phyloP scores from a whole-genome alignment of 257 asterid genomes.

The Primulina eburnea region DNA sequence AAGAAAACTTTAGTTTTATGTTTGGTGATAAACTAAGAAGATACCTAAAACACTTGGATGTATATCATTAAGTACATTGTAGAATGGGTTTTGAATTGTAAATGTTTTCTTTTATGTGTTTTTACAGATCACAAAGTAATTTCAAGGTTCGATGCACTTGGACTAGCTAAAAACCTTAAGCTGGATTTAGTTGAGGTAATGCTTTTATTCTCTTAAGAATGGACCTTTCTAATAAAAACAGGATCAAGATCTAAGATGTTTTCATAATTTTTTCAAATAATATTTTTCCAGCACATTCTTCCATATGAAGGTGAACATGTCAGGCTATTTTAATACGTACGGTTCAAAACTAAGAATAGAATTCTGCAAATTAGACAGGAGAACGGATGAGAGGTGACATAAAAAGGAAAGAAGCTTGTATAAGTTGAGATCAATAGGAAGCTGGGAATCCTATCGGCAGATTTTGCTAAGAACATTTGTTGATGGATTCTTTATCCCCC shows the following conservation, averaged over 20 bases:
- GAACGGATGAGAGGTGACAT: background rate
- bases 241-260: slow-evolving; percentile 10
- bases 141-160: slow-evolving; percentile 52
- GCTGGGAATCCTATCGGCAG: background rate
- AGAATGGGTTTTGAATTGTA: background rate
- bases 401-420: slow-evolving; percentile 4
- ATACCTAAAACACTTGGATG: background rate
- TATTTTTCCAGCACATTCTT: background rate
- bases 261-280: background rate
- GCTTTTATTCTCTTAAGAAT: slow-evolving; percentile 1
- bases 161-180: slow-evolving; percentile 47
- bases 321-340: background rate
- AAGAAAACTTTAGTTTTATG: slow-evolving; percentile 8
- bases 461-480: background rate
- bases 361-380: background rate
- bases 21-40: background rate
- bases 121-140: slow-evolving; percentile 59
- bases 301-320: background rate
- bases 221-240: background rate
- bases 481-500: background rate
- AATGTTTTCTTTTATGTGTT: slow-evolving; percentile 16
- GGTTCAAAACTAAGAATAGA: background rate
- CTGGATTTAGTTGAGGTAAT: slow-evolving; percentile 91
- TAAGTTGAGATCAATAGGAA: background rate
- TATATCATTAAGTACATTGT: background rate